Conservation (phyloP, 306 rosid species). For the Gastrolobium villosum region DNA sequence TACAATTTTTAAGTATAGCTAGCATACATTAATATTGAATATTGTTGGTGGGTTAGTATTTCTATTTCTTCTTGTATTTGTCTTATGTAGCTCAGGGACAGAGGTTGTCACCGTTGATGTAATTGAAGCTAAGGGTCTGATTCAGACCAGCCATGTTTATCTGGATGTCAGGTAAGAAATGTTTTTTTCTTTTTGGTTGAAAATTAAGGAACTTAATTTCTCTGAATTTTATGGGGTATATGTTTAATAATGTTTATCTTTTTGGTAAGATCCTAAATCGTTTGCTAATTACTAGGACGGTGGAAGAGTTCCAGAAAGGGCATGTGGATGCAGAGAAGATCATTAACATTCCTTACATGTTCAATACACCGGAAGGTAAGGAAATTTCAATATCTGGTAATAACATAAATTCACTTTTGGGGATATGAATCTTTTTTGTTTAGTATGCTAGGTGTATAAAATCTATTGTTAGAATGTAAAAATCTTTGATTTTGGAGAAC, state of each 20-base stretch:
- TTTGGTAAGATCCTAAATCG: background rate
- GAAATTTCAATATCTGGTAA: background rate
- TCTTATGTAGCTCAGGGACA: conserved; percentile 52
- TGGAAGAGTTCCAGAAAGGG: conserved; percentile 82
- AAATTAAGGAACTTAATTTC: background rate
- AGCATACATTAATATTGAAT: background rate
- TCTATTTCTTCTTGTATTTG: conserved; percentile 43
- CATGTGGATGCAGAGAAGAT: conserved; percentile 75
- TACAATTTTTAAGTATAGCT: no score
- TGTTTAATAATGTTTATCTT: background rate
- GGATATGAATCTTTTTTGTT: background rate
- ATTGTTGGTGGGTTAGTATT: background rate
- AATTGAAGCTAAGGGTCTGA: conserved; percentile 57
- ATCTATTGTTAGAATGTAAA: conserved; percentile 16
- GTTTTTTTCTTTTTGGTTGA: background rate
- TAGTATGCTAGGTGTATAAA: background rate
- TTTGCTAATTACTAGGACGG: conserved; percentile 61
- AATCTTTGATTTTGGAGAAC: conserved; percentile 32
- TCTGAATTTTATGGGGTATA: background rate
- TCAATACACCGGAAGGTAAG: conserved; percentile 73
- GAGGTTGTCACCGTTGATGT: conserved; percentile 82
- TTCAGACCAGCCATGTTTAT: conserved; percentile 69
- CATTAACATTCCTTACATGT: conserved; percentile 78
- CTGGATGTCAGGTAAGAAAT: conserved; percentile 76
- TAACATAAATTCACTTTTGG: background rate